Evolutionary conservation across 805 yeast genomes (phyloP).

Genomic region (Wickerhamomyces alni): DNA sequence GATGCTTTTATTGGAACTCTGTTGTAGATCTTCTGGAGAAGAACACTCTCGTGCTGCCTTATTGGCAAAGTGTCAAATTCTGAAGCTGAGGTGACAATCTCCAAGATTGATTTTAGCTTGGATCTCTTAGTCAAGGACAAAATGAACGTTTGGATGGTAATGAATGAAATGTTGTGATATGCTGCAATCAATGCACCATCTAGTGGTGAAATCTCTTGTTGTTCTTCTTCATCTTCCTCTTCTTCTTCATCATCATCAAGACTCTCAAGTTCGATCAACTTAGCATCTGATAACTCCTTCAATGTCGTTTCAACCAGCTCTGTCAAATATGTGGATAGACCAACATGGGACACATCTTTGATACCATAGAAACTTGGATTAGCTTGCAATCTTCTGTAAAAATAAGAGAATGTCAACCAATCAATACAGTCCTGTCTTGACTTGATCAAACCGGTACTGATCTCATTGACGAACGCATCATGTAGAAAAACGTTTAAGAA

Average conservation of each 20-base stretch:
- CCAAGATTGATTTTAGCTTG: conserved; percentile 56
- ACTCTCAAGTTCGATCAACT: conserved; percentile 52
- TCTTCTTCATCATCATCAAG: conserved; percentile 32
- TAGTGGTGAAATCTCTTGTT: conserved; percentile 42
- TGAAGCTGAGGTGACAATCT: conserved; percentile 55
- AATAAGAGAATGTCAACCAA: conserved; percentile 80
- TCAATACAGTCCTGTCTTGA: conserved; percentile 83
- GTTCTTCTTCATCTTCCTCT: conserved; percentile 24
- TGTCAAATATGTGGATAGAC: conserved; percentile 76
- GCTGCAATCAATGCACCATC: conserved; percentile 74
- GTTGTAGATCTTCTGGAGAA: conserved; percentile 45
- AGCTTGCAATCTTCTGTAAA: conserved; percentile 70
- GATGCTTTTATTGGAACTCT: conserved; percentile 58
- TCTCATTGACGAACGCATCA: conserved; percentile 69
- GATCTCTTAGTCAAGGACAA: conserved; percentile 47
- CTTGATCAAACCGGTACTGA: conserved; percentile 56
- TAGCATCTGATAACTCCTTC: conserved; percentile 53
- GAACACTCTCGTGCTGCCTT: conserved; percentile 50
- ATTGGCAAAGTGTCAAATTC: conserved; percentile 70
- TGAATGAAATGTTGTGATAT: conserved; percentile 58
- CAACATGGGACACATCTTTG: conserved; percentile 52
- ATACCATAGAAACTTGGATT: conserved; percentile 92
- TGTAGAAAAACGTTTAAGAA: conserved; percentile 49
- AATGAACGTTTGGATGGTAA: conserved; percentile 59
- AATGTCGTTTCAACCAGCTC: conserved; percentile 73